A percentile compares a stretch with the other conserved stretches of the same genome.
Evolutionary conservation across 768 basidiomycete genomes (phyloP).

Genomic region (Rossbeevera mucosa): DNA sequence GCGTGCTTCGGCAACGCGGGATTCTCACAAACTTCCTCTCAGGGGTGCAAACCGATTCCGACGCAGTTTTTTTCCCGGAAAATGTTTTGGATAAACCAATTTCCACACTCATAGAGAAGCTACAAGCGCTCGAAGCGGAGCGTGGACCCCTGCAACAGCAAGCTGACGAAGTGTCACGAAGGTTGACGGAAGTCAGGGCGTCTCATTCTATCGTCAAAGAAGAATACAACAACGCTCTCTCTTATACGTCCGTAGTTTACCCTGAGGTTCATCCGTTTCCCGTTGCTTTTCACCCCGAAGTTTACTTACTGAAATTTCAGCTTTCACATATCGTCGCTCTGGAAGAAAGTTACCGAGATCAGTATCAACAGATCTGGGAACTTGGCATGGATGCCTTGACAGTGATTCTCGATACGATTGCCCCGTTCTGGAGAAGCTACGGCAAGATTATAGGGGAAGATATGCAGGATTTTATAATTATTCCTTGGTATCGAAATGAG

Average conservation of each 20-base stretch:
- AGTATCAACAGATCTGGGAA: slow-evolving; percentile 80
- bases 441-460: slow-evolving; percentile 81
- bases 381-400: slow-evolving; percentile 75
- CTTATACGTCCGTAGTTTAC: slow-evolving; percentile 70
- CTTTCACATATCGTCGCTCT: slow-evolving; percentile 65
- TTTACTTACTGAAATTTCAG: slow-evolving; percentile 39
- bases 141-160: slow-evolving; percentile 41
- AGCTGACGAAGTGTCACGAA: slow-evolving; percentile 45
- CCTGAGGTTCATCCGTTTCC: slow-evolving; percentile 52
- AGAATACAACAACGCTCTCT: slow-evolving; percentile 59
- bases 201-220: slow-evolving; percentile 55
- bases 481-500: slow-evolving; percentile 79
- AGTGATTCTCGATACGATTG: slow-evolving; percentile 67
- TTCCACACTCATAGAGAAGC: slow-evolving; percentile 40
- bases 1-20: slow-evolving; percentile 57
- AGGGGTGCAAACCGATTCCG: slow-evolving; percentile 1
- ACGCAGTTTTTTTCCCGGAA: slow-evolving; percentile 18
- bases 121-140: slow-evolving; percentile 48
- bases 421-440: slow-evolving; percentile 78
- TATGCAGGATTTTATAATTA: slow-evolving; percentile 73
- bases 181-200: slow-evolving; percentile 50
- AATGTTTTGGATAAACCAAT: slow-evolving; percentile 56
- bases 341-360: slow-evolving; percentile 76
- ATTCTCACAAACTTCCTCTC: slow-evolving; percentile 47
- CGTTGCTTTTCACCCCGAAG: slow-evolving; percentile 63